Conservation (phyloP, 306 rosid species). For the Medicago ruthenica region DNA sequence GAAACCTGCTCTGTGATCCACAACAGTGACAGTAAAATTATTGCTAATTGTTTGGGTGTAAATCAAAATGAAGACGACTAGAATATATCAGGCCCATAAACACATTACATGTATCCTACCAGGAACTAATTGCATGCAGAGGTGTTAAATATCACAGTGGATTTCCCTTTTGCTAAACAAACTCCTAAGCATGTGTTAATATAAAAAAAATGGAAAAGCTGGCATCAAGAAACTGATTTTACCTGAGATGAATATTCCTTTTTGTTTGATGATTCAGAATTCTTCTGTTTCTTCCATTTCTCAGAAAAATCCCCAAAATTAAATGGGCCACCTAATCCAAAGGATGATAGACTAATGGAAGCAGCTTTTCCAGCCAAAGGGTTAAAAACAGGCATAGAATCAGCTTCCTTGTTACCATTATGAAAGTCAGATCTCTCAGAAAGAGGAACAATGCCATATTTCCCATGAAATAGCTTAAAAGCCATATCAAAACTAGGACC, state of each 20-base stretch:
- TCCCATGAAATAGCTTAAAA: slow-evolving; percentile 85
- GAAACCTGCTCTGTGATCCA: background rate
- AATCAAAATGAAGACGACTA: slow-evolving; percentile 19
- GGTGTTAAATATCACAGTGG: slow-evolving; percentile 13
- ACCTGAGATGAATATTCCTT: slow-evolving; percentile 64
- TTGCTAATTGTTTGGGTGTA: slow-evolving; percentile 20
- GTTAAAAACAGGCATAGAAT: slow-evolving; percentile 65
- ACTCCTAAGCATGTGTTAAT: slow-evolving; percentile 1
- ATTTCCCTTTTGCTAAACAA: slow-evolving; percentile 1
- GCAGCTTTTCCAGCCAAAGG: slow-evolving; percentile 78
- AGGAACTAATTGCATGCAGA: background rate
- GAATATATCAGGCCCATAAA: slow-evolving; percentile 4
- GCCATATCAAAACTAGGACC: slow-evolving; percentile 74
- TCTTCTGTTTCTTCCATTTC: slow-evolving; percentile 74
- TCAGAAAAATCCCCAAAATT: slow-evolving; percentile 69
- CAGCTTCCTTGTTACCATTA: slow-evolving; percentile 42
- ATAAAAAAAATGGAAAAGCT: background rate
- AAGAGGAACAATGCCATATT: slow-evolving; percentile 80
- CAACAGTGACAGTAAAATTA: background rate
- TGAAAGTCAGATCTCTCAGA: slow-evolving; percentile 51
- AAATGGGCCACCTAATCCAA: slow-evolving; percentile 77
- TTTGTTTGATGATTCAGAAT: slow-evolving; percentile 57
- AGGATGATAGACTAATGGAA: slow-evolving; percentile 72
- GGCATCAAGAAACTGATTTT: slow-evolving; percentile 29
- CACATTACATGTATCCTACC: slow-evolving; percentile 19